Conservation (phyloP, 805 yeast species). For the Lipomyces chichibuensis region DNA sequence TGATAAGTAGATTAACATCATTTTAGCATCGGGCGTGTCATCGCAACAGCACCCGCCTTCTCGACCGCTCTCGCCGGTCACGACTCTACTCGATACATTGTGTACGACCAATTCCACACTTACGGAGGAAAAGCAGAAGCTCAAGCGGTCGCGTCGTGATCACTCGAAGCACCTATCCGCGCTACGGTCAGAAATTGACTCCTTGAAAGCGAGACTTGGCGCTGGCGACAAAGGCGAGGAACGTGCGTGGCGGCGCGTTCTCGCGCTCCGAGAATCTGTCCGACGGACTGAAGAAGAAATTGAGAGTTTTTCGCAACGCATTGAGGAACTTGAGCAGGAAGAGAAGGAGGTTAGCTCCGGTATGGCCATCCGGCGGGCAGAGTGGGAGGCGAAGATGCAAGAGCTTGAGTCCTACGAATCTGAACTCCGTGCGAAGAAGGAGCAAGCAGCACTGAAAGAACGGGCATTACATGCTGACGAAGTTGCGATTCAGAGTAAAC, state of each 20-base stretch:
- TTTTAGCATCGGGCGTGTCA: conserved; percentile 18
- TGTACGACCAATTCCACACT: conserved; percentile 64
- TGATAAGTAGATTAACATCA: not conserved
- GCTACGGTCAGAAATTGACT: conserved; percentile 60
- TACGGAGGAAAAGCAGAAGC: conserved; percentile 58
- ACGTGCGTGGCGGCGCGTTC: conserved; percentile 56
- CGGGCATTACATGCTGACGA: conserved; percentile 37
- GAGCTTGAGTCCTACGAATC: conserved; percentile 27
- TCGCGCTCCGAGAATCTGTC: conserved; percentile 54
- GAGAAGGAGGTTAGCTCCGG: conserved; percentile 4
- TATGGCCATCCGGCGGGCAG: conserved; percentile 18
- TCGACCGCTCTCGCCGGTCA: conserved; percentile 58
- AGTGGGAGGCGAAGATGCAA: conserved; percentile 35
- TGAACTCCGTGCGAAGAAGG: conserved; percentile 22
- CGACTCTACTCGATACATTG: conserved; percentile 66
- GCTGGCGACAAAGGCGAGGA: conserved; percentile 60
- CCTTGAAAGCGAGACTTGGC: conserved; percentile 52
- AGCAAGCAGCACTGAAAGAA: conserved; percentile 30
- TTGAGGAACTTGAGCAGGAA: conserved; percentile 23
- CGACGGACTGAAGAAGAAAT: conserved; percentile 47
- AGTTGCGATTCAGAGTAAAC: conserved; percentile 33
- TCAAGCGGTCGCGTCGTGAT: conserved; percentile 62
- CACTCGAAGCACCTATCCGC: conserved; percentile 57
- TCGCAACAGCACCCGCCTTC: conserved; percentile 35
- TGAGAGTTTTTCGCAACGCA: conserved; percentile 25